These are phyloP conservation scores for Arthroderma uncinatum DNA, from an alignment of 2,329 filamentous ascomycete species.

Conservation along the genomic window DNA sequence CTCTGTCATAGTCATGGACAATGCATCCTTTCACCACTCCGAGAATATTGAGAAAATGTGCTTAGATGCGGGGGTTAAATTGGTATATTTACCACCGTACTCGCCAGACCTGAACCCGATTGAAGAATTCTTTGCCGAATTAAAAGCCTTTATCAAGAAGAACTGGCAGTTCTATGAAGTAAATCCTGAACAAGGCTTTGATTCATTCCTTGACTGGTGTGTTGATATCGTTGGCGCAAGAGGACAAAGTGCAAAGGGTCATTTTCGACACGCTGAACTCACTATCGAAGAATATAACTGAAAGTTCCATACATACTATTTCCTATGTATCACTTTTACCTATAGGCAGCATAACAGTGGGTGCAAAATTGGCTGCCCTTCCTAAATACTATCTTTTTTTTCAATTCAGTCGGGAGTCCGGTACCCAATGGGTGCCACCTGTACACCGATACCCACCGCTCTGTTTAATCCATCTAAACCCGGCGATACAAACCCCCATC, in stretches of 20 bases:
- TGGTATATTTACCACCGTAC: slow-evolving; percentile 25
- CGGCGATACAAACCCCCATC: slow-evolving; percentile 47
- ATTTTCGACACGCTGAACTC: slow-evolving; percentile 18
- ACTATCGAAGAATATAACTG: no score
- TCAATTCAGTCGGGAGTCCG: background rate
- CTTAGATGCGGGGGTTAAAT: slow-evolving; percentile 12
- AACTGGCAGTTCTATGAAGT: slow-evolving; percentile 19
- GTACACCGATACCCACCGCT: slow-evolving; percentile 49
- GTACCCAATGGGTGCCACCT: slow-evolving; percentile 48
- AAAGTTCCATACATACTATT: no score
- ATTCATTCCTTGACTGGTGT: slow-evolving; percentile 22
- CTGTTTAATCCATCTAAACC: slow-evolving; percentile 53
- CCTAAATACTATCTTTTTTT: background rate
- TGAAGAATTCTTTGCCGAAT: slow-evolving; percentile 29
- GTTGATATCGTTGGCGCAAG: slow-evolving; percentile 19
- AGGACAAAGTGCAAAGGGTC: slow-evolving; percentile 15
- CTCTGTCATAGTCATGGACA: slow-evolving; percentile 25
- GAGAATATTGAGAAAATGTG: slow-evolving; percentile 10
- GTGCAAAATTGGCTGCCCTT: background rate
- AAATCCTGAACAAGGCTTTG: slow-evolving; percentile 18
- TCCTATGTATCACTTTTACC: no score
- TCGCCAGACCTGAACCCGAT: slow-evolving; percentile 30
- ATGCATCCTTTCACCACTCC: slow-evolving; percentile 12
- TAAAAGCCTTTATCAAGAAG: slow-evolving; percentile 27
- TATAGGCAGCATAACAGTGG: no score